A percentile compares a stretch with the other conserved stretches of the same genome.
Conservation (phyloP, 2,329 filamentous ascomycete genomes). For the Bipolaris oryzae region DNA sequence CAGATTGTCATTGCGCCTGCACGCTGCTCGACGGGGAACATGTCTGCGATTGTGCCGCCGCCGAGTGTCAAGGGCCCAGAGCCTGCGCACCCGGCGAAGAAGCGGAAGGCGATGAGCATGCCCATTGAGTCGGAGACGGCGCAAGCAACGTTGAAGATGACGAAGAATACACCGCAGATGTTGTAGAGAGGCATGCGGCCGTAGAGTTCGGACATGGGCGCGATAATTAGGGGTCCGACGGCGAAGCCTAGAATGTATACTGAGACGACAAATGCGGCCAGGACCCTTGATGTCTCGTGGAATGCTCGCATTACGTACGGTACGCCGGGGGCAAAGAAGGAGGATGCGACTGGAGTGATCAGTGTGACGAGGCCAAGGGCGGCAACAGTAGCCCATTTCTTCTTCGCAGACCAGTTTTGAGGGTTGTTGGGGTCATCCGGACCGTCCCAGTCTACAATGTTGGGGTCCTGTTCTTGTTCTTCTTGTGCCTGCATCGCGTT, state of each 20-base stretch:
- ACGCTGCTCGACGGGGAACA: conserved; percentile 43
- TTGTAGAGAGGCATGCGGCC: conserved; percentile 40
- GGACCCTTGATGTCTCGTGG: conserved; percentile 35
- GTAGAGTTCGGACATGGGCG: conserved; percentile 47
- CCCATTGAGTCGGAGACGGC: conserved; percentile 41
- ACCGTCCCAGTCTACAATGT: conserved; percentile 45
- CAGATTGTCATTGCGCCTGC: conserved; percentile 48
- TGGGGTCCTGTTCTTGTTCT: conserved; percentile 27
- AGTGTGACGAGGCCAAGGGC: conserved; percentile 46
- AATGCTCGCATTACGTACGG: conserved; percentile 53
- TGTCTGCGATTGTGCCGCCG: conserved; percentile 45
- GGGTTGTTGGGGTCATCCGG: conserved; percentile 49
- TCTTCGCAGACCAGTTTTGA: conserved; percentile 45
- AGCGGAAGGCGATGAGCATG: conserved; percentile 49
- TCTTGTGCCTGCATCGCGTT: conserved; percentile 5
- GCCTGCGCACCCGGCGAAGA: conserved; percentile 45
- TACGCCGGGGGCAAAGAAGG: conserved; percentile 65
- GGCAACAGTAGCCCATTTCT: conserved; percentile 47
- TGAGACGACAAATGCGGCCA: conserved; percentile 47
- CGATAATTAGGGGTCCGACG: conserved; percentile 47
- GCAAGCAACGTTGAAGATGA: conserved; percentile 57
- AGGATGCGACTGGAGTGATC: conserved; percentile 48
- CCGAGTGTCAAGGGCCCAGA: conserved; percentile 44
- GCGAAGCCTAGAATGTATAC: conserved; percentile 50
- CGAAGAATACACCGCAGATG: conserved; percentile 55